These are phyloP conservation scores for Saccharomycopsis sp. DNA, from an alignment of 805 yeast species.

Conservation along the genomic window DNA sequence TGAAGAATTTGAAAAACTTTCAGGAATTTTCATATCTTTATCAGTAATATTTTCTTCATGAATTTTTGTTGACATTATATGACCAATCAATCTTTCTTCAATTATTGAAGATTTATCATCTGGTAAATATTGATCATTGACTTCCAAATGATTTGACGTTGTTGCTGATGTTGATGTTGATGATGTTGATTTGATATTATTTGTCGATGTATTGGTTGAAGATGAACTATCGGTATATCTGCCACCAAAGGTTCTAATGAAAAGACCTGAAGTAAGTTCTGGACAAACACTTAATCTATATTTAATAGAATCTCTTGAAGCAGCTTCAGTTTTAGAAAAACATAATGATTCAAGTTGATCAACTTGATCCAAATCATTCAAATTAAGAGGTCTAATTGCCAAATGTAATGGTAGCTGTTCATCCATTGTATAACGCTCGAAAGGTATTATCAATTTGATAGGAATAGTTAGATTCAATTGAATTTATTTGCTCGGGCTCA, in stretches of 20 bases:
- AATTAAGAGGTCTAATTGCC: slow-evolving; percentile 66
- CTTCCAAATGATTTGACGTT: slow-evolving; percentile 4
- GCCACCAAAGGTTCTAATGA: slow-evolving; percentile 55
- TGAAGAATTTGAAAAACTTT: slow-evolving; percentile 12
- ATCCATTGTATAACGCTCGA: slow-evolving; percentile 21
- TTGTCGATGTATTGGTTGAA: no score
- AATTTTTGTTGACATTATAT: slow-evolving; percentile 69
- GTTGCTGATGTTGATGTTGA: not conserved
- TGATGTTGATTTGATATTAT: not conserved
- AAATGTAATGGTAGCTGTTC: slow-evolving; percentile 45
- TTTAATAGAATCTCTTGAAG: slow-evolving; percentile 46
- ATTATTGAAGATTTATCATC: slow-evolving; percentile 28
- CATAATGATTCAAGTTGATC: slow-evolving; percentile 53
- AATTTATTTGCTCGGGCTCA: no score
- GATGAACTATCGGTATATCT: slow-evolving; percentile 26
- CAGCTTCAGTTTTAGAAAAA: slow-evolving; percentile 63
- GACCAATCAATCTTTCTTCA: slow-evolving; percentile 65
- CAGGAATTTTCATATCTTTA: slow-evolving; percentile 52
- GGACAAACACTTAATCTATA: slow-evolving; percentile 80
- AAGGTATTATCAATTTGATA: no score
- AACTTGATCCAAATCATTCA: slow-evolving; percentile 61
- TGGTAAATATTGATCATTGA: slow-evolving; percentile 22
- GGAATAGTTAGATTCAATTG: no score
- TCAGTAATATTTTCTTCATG: slow-evolving; percentile 39
- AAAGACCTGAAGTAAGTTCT: slow-evolving; percentile 82